Conservation (phyloP, 176 grass and related monocot species). For the Poa pratensis region DNA sequence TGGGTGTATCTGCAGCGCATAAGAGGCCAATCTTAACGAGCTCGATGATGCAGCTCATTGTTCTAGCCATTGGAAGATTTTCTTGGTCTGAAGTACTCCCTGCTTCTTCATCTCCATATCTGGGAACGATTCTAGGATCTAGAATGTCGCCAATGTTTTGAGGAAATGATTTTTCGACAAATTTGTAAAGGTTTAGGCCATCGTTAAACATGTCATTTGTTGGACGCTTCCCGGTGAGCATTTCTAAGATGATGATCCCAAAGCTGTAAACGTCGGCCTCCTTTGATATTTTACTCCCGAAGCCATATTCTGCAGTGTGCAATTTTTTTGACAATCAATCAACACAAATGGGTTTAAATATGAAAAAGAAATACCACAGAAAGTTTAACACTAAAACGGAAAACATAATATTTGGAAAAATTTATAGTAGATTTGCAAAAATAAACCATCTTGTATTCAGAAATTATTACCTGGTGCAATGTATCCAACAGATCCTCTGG, state of each 20-base stretch:
- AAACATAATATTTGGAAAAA: background rate
- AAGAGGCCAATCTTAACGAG: conserved; percentile 50
- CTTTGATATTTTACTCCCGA: conserved; percentile 46
- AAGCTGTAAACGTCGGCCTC: conserved; percentile 60
- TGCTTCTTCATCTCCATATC: background rate
- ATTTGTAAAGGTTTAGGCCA: conserved; percentile 52
- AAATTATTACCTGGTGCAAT: conserved; percentile 44
- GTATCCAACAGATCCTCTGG: conserved; percentile 51
- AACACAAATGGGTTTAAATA: background rate
- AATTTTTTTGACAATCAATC: background rate
- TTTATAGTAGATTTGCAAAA: background rate
- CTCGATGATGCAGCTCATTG: conserved; percentile 12
- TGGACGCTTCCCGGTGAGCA: conserved; percentile 56
- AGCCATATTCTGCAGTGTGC: conserved; percentile 47
- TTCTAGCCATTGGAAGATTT: background rate
- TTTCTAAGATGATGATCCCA: conserved; percentile 57
- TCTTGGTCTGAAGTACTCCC: background rate
- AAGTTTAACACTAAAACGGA: background rate
- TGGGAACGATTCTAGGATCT: conserved; percentile 30
- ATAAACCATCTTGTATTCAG: background rate
- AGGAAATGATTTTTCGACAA: conserved; percentile 43
- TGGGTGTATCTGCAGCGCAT: conserved; percentile 44
- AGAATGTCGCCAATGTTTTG: conserved; percentile 15
- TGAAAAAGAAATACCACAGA: background rate
- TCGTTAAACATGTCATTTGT: conserved; percentile 51